A percentile compares a stretch with the other conserved stretches of the same genome.
Conservation (phyloP, 768 basidiomycete genomes). For the Podaxis sp. region DNA sequence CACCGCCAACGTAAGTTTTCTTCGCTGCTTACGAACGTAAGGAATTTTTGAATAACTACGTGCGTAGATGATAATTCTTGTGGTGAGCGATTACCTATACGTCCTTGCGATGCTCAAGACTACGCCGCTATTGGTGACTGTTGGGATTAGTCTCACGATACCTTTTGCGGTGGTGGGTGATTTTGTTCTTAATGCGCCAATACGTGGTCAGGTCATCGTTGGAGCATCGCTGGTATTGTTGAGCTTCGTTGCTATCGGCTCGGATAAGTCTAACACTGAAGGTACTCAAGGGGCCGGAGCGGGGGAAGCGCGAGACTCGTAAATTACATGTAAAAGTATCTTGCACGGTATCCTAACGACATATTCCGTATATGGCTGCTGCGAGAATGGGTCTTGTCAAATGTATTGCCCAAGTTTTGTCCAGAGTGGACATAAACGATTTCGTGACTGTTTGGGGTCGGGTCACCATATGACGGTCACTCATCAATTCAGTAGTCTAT, state of each 20-base stretch:
- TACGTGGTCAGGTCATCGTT: slow-evolving; percentile 53
- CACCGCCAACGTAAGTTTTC: slow-evolving; percentile 37
- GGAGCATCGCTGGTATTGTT: slow-evolving; percentile 78
- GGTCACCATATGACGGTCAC: too few relatives aligned
- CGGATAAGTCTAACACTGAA: slow-evolving; percentile 16
- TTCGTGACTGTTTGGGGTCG: too few relatives aligned
- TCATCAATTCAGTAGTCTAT: too few relatives aligned
- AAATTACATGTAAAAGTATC: background rate
- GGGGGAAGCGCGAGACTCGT: background rate
- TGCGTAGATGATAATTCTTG: slow-evolving; percentile 77
- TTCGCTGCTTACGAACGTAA: background rate
- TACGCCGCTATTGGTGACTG: slow-evolving; percentile 90
- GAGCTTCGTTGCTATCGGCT: slow-evolving; percentile 55
- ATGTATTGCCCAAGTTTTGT: too few relatives aligned
- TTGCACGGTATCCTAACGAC: background rate
- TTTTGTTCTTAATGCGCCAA: slow-evolving; percentile 29
- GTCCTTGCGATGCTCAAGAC: slow-evolving; percentile 95
- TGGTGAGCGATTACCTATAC: slow-evolving; percentile 83
- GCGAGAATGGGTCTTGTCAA: too few relatives aligned
- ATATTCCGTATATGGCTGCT: too few relatives aligned
- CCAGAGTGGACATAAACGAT: too few relatives aligned
- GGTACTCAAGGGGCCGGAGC: background rate
- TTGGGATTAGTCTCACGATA: slow-evolving; percentile 92
- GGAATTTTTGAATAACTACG: background rate
- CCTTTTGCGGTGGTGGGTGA: slow-evolving; percentile 89